A percentile compares a stretch with the other conserved stretches of the same genome.
These are phyloP conservation scores for Liriodendron chinense DNA, from an alignment of 164 flowering plant genomes.

Conservation along the genomic window DNA sequence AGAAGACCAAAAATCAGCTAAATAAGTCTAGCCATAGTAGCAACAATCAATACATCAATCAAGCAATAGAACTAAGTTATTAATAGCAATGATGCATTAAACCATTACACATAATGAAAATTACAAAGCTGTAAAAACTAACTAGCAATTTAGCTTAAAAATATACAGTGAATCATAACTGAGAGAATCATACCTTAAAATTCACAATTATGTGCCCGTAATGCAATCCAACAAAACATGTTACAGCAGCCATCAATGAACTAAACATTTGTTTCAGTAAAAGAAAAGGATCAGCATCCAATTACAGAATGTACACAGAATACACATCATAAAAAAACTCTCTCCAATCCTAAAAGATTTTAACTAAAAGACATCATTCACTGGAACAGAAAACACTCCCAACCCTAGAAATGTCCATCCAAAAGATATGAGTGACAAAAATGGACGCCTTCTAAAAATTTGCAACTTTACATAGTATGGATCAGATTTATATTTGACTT, in stretches of 20 bases:
- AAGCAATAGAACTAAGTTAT: too few relatives aligned
- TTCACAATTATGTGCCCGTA: conserved; percentile 63
- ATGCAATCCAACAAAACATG: conserved; percentile 74
- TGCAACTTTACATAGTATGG: too few relatives aligned
- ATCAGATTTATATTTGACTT: too few relatives aligned
- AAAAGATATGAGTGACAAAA: neutral
- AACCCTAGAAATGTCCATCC: neutral
- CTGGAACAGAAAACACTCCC: neutral
- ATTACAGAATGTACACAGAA: neutral
- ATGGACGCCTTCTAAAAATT: neutral
- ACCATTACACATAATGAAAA: too few relatives aligned
- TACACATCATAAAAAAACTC: too few relatives aligned
- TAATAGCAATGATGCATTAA: too few relatives aligned
- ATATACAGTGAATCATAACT: too few relatives aligned
- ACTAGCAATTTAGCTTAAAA: too few relatives aligned
- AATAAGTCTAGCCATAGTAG: neutral
- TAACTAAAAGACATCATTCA: neutral
- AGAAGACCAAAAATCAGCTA: neutral
- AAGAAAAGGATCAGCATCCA: conserved; percentile 5
- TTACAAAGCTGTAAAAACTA: too few relatives aligned
- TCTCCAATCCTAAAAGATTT: too few relatives aligned
- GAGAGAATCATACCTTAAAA: conserved; percentile 45
- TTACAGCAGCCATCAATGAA: conserved; percentile 70
- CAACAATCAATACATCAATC: too few relatives aligned
- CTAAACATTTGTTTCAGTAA: conserved; percentile 29